phyloP scores from a whole-genome alignment of 208 protist genomes.

The Strigomonas culicis region DNA sequence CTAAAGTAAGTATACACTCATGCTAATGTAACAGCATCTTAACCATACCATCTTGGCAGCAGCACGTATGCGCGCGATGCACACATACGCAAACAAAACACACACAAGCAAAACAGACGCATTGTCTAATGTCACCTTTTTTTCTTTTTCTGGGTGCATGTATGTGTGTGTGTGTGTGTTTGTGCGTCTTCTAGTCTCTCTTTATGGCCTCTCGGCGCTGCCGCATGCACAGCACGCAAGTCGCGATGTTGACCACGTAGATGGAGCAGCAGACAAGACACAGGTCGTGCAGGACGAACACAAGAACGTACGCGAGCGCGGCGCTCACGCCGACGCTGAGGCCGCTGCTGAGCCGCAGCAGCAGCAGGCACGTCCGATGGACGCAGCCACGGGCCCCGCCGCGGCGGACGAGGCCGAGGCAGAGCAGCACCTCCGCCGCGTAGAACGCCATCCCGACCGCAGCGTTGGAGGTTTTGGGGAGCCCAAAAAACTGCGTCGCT shows the following conservation, averaged over 20 bases:
- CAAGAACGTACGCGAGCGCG: conserved; percentile 47
- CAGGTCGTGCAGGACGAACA: conserved; percentile 47
- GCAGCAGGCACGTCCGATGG: conserved; percentile 19
- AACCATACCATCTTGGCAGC: too few species aligned
- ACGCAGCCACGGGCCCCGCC: not conserved
- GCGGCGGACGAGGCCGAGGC: not conserved
- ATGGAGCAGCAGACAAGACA: conserved; percentile 69
- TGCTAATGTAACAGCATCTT: too few species aligned
- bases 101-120: not conserved
- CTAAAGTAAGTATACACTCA: not conserved
- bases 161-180: conserved; percentile 15
- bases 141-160: not conserved
- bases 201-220: not conserved
- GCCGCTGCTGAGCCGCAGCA: conserved; percentile 43
- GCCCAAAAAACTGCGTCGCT: conserved; percentile 46
- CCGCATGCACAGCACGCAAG: conserved; percentile 19
- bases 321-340: conserved; percentile 33
- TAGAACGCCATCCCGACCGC: conserved; percentile 62
- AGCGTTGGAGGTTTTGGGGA: conserved; percentile 65
- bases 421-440: conserved; percentile 27
- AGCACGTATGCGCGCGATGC: too few species aligned
- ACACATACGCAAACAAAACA: not conserved
- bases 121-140: not conserved
- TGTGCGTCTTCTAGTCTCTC: not conserved
- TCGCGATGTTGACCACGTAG: conserved; percentile 71